Conservation (phyloP, 2,329 filamentous ascomycete genomes). For the Celoporthe dispersa region DNA sequence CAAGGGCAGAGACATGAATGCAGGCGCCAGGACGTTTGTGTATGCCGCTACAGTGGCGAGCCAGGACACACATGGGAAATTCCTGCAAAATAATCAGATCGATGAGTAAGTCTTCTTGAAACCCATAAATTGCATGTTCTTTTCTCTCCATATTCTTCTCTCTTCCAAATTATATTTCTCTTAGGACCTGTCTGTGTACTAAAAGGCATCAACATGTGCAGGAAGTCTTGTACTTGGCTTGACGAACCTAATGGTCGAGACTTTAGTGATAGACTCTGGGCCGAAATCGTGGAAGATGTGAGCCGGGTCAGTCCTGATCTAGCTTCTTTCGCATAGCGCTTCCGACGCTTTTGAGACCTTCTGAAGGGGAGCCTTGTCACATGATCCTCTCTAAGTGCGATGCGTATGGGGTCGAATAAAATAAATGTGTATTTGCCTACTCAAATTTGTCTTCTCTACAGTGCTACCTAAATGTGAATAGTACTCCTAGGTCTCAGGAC, state of each 20-base stretch:
- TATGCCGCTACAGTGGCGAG: background rate
- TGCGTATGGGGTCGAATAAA: no score
- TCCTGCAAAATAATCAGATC: background rate
- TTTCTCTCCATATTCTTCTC: background rate
- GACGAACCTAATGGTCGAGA: background rate
- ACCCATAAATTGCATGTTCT: no score
- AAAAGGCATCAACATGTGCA: background rate
- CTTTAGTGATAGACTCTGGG: constrained; percentile 1
- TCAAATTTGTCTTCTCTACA: no score
- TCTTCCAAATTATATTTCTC: no score
- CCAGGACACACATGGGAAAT: background rate
- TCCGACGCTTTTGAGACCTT: background rate
- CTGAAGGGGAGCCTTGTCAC: no score
- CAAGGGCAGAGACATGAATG: background rate
- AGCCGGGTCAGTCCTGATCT: background rate
- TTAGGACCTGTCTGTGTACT: background rate
- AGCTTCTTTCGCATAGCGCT: background rate
- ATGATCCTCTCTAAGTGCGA: no score
- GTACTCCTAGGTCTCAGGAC: no score
- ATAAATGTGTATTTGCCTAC: no score
- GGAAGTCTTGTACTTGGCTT: background rate
- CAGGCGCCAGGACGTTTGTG: background rate
- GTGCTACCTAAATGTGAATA: no score
- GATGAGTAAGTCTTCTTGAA: background rate
- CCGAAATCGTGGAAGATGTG: background rate